A percentile compares a stretch with the other conserved stretches of the same genome.
Conservation (phyloP, 2,329 filamentous ascomycete species). For the Cercospora zeae-maydis region DNA sequence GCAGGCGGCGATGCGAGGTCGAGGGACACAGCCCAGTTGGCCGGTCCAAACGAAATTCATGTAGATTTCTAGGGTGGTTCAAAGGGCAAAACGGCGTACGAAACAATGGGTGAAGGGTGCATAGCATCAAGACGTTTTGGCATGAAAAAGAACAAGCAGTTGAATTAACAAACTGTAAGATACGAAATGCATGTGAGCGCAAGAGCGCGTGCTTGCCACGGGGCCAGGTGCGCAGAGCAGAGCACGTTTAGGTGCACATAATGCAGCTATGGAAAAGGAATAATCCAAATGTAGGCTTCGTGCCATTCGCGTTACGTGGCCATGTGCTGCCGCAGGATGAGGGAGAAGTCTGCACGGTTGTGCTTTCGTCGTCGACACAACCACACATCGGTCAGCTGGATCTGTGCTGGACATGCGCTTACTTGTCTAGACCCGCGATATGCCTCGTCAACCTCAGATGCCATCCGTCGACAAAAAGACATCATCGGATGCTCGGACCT, state of each 20-base stretch:
- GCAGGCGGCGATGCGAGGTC: background rate
- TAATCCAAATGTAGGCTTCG: background rate
- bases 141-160: conserved; percentile 5
- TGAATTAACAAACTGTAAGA: conserved; percentile 2
- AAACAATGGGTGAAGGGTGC: background rate
- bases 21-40: conserved; percentile 3
- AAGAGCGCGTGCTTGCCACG: background rate
- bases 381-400: no score
- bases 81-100: conserved; percentile 9
- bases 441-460: background rate
- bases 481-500: background rate
- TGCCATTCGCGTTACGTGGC: background rate
- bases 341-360: background rate
- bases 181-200: conserved; percentile 12
- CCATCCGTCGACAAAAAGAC: no score
- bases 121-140: conserved; percentile 9
- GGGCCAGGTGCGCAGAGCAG: conserved; percentile 7
- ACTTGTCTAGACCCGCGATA: background rate
- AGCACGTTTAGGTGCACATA: conserved; percentile 11
- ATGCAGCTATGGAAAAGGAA: background rate
- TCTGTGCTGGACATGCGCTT: no score
- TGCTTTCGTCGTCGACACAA: background rate
- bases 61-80: conserved; percentile 4
- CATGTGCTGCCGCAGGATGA: no score
- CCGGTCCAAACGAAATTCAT: conserved; percentile 8